Conservation (phyloP, 805 yeast species). For the Suhomyces sp. region DNA sequence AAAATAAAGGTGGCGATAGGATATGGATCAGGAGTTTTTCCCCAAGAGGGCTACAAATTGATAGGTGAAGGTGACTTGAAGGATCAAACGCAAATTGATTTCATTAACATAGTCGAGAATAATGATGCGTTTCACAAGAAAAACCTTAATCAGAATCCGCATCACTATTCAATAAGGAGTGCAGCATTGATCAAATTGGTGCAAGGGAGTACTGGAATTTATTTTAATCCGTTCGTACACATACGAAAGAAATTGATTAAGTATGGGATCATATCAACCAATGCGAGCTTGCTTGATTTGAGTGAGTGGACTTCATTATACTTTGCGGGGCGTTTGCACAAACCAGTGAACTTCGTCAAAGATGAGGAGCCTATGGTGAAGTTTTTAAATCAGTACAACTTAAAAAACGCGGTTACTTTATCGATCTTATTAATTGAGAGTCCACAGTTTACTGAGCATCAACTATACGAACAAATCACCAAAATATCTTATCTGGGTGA, state of each 20-base stretch:
- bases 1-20: slow-evolving; percentile 84
- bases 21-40: slow-evolving; percentile 91
- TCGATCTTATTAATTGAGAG: slow-evolving; percentile 51
- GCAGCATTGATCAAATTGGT: slow-evolving; percentile 34
- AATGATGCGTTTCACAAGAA: slow-evolving; percentile 74
- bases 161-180: slow-evolving; percentile 67
- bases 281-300: slow-evolving; percentile 63
- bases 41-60: slow-evolving; percentile 53
- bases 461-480: slow-evolving; percentile 75
- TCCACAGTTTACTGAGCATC: slow-evolving; percentile 51
- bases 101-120: slow-evolving; percentile 78
- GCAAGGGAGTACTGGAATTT: slow-evolving; percentile 73
- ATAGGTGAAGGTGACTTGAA: slow-evolving; percentile 13
- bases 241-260: slow-evolving; percentile 58
- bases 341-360: slow-evolving; percentile 78
- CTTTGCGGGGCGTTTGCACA: slow-evolving; percentile 89
- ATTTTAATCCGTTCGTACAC: slow-evolving; percentile 86
- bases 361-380: slow-evolving; percentile 58
- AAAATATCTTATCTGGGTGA: slow-evolving; percentile 87
- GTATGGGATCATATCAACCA: slow-evolving; percentile 79
- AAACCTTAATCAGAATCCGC: slow-evolving; percentile 64
- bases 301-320: slow-evolving; percentile 85
- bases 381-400: slow-evolving; percentile 71
- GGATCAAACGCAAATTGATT: slow-evolving; percentile 70
- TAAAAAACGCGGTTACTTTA: slow-evolving; percentile 73